phyloP scores from a whole-genome alignment of 1,139 yeast genomes.

The Geotrichum siamense region DNA sequence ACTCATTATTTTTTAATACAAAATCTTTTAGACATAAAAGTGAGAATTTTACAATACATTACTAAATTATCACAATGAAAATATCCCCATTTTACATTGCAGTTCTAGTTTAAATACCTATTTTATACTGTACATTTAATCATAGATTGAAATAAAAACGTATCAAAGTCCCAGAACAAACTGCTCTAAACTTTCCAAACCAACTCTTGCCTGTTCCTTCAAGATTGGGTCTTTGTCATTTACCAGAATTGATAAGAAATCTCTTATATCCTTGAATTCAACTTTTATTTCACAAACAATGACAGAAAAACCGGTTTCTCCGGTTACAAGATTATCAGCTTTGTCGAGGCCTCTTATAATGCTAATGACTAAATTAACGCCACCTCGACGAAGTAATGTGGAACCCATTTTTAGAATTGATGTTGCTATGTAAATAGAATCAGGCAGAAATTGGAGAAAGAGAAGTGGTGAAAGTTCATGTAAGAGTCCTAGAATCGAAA shows the following conservation, averaged over 20 bases:
- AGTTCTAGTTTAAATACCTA: too few species aligned
- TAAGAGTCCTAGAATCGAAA: neutral
- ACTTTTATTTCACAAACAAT: neutral
- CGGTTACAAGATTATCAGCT: neutral
- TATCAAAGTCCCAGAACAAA: constrained; percentile 2
- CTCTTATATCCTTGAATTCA: neutral
- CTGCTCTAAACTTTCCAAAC: neutral
- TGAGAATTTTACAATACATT: too few species aligned
- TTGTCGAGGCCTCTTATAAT: constrained; percentile 3
- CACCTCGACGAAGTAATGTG: constrained; percentile 1
- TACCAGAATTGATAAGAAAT: neutral
- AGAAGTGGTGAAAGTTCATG: constrained; percentile 1
- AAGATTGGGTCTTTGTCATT: constrained; percentile 2
- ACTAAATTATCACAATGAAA: too few species aligned
- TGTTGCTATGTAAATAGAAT: neutral
- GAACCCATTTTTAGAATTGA: neutral
- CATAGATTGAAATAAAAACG: too few species aligned
- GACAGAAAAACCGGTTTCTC: neutral
- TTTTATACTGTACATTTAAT: too few species aligned
- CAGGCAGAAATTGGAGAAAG: neutral
- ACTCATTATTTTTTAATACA: too few species aligned
- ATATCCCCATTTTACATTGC: too few species aligned
- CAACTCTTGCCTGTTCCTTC: constrained; percentile 1
- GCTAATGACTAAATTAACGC: neutral
- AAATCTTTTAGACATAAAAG: too few species aligned